Evolutionary conservation across 257 asterid species (phyloP).

Genomic region (Dorcoceras hygrometricum): DNA sequence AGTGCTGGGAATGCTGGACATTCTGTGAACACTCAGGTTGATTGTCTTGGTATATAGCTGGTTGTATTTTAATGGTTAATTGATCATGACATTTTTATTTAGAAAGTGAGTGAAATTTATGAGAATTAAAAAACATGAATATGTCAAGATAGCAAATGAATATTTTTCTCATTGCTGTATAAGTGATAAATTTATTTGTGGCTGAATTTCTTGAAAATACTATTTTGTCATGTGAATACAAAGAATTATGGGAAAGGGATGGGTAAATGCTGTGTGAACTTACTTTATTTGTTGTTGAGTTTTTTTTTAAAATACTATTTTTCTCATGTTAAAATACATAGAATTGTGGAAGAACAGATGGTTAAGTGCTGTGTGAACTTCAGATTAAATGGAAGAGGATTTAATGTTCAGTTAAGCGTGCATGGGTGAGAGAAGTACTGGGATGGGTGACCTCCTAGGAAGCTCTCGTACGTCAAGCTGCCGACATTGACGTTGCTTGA

Average conservation of each 20-base stretch:
- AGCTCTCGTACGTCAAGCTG: no score
- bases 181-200: not conserved
- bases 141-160: not conserved
- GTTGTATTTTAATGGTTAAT: not conserved
- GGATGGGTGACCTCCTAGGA: no score
- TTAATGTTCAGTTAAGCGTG: no score
- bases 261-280: not conserved
- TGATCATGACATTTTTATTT: not conserved
- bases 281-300: no score
- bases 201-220: no score
- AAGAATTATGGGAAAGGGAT: not conserved
- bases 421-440: no score
- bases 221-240: not conserved
- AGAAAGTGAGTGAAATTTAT: not conserved
- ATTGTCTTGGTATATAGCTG: slow-evolving; percentile 18
- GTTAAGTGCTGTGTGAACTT: not conserved
- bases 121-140: not conserved
- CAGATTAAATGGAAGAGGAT: not conserved
- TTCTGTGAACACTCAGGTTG: slow-evolving; percentile 73
- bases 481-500: no score
- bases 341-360: not conserved
- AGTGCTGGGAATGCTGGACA: slow-evolving; percentile 51
- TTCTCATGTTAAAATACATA: no score
- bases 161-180: not conserved
- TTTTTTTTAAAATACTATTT: no score